phyloP scores from a whole-genome alignment of 2,329 filamentous ascomycete species.

The Fusarium sacchari region DNA sequence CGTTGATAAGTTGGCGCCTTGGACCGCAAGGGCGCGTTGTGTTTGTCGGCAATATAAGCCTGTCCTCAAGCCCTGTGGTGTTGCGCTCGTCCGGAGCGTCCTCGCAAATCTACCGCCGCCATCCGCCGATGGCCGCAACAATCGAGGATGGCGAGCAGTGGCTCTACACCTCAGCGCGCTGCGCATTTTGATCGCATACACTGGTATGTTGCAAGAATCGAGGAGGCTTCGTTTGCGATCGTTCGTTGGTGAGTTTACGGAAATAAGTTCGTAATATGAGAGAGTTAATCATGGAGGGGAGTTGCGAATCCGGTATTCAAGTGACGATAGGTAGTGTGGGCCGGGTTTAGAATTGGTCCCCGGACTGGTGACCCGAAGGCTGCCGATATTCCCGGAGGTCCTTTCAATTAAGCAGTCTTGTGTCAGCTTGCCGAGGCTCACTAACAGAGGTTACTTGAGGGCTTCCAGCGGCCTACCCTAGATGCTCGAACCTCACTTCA shows the following conservation, averaged over 20 bases:
- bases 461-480: constrained; percentile 25
- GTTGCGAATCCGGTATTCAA: constrained; percentile 41
- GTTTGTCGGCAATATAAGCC: constrained; percentile 8
- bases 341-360: constrained; percentile 42
- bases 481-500: background rate
- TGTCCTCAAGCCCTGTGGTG: constrained; percentile 11
- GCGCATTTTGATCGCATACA: constrained; percentile 33
- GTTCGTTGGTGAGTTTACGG: constrained; percentile 16
- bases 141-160: constrained; percentile 26
- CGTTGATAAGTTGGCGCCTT: constrained; percentile 9
- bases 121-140: constrained; percentile 19
- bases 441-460: constrained; percentile 31
- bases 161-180: constrained; percentile 30
- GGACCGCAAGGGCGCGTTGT: background rate
- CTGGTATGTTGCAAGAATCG: constrained; percentile 1
- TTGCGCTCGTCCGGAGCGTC: constrained; percentile 37
- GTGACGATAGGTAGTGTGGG: constrained; percentile 41
- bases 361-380: constrained; percentile 31
- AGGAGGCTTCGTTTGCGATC: background rate
- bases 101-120: constrained; percentile 31
- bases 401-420: constrained; percentile 37
- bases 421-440: constrained; percentile 15
- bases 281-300: constrained; percentile 31
- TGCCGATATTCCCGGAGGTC: constrained; percentile 32
- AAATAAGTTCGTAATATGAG: constrained; percentile 2